Percentiles rank a stretch among this genome's conserved stretches.
phyloP scores from a whole-genome alignment of 441 rosid species.

The Populus tomentosa region DNA sequence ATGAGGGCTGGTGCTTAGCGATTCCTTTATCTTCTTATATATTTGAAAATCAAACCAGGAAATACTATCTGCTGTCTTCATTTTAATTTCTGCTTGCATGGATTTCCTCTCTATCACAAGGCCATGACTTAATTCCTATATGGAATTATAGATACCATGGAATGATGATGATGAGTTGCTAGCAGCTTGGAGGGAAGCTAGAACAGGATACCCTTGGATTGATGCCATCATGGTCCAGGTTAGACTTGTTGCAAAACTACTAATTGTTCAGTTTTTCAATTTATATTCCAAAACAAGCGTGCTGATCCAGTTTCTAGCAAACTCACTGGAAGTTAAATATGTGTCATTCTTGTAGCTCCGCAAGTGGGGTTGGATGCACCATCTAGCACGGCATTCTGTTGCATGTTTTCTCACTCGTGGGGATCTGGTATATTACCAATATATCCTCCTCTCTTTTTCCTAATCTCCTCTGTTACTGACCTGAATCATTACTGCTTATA shows the following conservation, averaged over 20 bases:
- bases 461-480: constrained; percentile 13
- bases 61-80: neutral
- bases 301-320: constrained; percentile 11
- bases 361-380: constrained; percentile 99
- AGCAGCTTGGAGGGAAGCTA: constrained; percentile 88
- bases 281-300: neutral
- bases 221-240: constrained; percentile 99
- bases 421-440: constrained; percentile 58
- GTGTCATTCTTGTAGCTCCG: constrained; percentile 50
- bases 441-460: constrained; percentile 2
- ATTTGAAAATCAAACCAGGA: neutral
- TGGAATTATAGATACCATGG: constrained; percentile 79
- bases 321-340: neutral
- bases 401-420: constrained; percentile 97
- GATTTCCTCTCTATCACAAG: neutral
- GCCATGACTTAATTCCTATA: constrained; percentile 2
- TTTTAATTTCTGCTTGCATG: neutral
- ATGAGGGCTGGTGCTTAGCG: neutral
- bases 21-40: neutral
- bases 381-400: constrained; percentile 85
- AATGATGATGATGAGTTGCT: constrained; percentile 59
- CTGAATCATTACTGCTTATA: constrained; percentile 36
- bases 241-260: constrained; percentile 20
- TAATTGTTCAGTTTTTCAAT: neutral
- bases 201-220: constrained; percentile 96